Evolutionary conservation across 495 filamentous ascomycete species (phyloP), one percentile per base, ranked within the genome.

Genomic region (Penicillium fimorum): DNA sequence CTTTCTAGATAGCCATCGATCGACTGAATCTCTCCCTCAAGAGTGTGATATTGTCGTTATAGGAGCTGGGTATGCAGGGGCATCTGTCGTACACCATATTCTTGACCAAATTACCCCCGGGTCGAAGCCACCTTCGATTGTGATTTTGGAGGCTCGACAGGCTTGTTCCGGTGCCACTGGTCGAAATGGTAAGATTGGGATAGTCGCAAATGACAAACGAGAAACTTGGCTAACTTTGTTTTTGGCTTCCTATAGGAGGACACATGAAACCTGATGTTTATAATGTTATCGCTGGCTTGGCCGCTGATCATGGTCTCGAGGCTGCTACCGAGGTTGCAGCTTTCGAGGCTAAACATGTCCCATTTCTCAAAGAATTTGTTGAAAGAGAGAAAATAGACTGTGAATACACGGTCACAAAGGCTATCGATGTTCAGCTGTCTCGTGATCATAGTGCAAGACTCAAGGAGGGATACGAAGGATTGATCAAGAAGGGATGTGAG

Each of bases 111-210:
- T 65, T 42, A 53, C 66, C 55, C 58, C 65, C 0, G 59, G 76
- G 29, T 78, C 70, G 9, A 54, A 47, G n/a, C 44, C 56, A 0
- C 65, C 65, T 17, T 70, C 64, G 0, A 75, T 92, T 8, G 78
- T 91, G 2, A 86, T 94, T 75, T 70, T 96, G 4, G 91, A 96
- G 70, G 90, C 90, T 13, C 77, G 89, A 47, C 85, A 93, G 75
- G 88, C 86, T 15, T 92, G 89, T 66, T 91, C 81, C 70, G 90
- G 91, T 4, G 91, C 90, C 17, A 93, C 91, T 4, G 90, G 89
- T 4, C 72, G 89, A 4, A 76, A 76, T 57, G 73, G 73, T 70
- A 43, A 51, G 64, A 47, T 17, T 9, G 15, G 5, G 32, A 15
- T 20, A 41, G 35, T 40, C 3, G 17, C 47, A 8, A 48, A 11